Base-by-base conservation (phyloP, 23 red algal genomes). In the Gracilaria caudata region DNA sequence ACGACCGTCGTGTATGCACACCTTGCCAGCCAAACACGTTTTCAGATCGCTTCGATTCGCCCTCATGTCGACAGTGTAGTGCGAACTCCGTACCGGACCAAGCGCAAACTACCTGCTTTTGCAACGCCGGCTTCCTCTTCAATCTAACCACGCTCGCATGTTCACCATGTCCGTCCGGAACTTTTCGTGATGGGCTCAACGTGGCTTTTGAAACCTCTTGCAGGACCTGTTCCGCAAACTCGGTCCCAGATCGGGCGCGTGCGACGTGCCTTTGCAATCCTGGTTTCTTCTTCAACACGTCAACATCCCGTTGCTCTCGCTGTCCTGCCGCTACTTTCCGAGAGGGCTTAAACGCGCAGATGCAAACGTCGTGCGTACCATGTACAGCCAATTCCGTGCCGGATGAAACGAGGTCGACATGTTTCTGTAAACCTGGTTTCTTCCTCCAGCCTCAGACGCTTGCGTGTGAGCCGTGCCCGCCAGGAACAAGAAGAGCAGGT, bases 91-190 rank as follows among this genome's bases (percentile, higher is more conserved):
- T 73, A 6, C 66, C 66, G 17, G n/a, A 73, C 17, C 36, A 45
- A 43, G 36, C 66, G 36, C 66, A 73, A 45, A 43, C 66, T 14
- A 73, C 37, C 8, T 73, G 66, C 36, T 73, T 73, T 10, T 73
- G 66, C 66, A 73, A 73, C 66, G 4, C 66, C n/a, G 66, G 66
- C 39, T 73, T 73, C 39, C 36, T 73, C 36, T 73, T 73, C 66
- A 73, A 73, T 43, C 35, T 73, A 10, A 43, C 66, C 20, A 73
- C 66, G 20, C n/a, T 73, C 8, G 66, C 66, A 17, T 73, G 66
- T 73, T 73, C 66, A 19, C 66, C 66, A 5, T 73, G 66, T 45
- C 66, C 66, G 9, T 45, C 66, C 2, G 66, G 66, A 7, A 73
- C 66, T 9, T 73, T 10, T 73, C 66, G 66, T 43, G 66, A 73